Evolutionary conservation across 345 rosid species (phyloP).

Genomic region (Linum usitatissimum): DNA sequence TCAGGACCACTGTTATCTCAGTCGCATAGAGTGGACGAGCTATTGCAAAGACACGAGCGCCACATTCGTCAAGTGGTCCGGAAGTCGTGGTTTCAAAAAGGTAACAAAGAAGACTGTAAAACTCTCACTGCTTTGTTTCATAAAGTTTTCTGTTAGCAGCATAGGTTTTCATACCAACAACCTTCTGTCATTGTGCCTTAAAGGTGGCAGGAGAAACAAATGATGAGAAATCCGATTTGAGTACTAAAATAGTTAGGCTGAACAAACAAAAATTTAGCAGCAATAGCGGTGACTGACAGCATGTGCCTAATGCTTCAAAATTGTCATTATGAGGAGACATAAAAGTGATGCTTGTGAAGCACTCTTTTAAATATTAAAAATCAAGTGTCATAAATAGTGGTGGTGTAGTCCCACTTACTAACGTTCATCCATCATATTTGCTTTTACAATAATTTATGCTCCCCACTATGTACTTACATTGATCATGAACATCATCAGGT

Average conservation of each 20-base stretch:
- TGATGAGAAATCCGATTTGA: no score
- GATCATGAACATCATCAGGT: background rate
- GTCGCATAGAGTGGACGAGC: constrained; percentile 59
- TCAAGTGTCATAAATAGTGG: background rate
- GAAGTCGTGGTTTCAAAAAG: constrained; percentile 85
- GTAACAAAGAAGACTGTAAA: constrained; percentile 21
- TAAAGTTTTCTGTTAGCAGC: background rate
- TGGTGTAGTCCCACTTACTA: background rate
- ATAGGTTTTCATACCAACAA: background rate
- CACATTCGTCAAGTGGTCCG: constrained; percentile 76
- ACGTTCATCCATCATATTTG: background rate
- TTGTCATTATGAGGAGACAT: no score
- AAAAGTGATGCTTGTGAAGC: no score
- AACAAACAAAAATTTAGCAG: no score
- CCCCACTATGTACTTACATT: background rate
- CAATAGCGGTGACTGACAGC: no score
- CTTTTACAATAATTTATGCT: background rate
- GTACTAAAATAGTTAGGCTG: no score
- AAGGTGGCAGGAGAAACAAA: no score
- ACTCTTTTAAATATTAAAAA: background rate
- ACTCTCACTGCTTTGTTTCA: no score
- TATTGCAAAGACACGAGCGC: constrained; percentile 64
- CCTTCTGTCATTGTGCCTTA: background rate
- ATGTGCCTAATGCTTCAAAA: no score
- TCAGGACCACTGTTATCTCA: constrained; percentile 83